Evolutionary conservation across 1,139 yeast species (phyloP), one percentile per base, ranked within the genome.

Genomic region (Yamadazyma mexicana): DNA sequence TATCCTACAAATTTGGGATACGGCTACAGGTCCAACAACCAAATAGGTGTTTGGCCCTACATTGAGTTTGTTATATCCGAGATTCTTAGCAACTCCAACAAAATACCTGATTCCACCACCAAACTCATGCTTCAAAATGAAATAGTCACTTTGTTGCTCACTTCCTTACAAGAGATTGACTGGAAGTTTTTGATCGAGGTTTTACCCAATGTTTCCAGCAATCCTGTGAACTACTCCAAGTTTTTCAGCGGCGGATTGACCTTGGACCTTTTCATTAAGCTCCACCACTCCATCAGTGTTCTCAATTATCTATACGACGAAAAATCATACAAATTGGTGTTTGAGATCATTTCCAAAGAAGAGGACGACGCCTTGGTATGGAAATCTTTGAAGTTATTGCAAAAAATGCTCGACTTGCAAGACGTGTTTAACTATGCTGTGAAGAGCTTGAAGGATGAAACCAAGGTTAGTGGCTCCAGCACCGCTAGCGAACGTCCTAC

Each of bases 11-110:
- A 76, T 40, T 59, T 88, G 22, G 96, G 96, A 0, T 59, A 59
- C 12, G 69, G 72, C 1, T 77, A 81, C 48, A 72, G 95, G 52
- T 45, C 51, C 22, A 59, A 61, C 37, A 77, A 61, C 40, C 59
- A 73, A 35, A 62, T 71, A 12, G 96, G 96, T 2, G 62, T 88
- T 9, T 81, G 91, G 80, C 91, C 95, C 3, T 91, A 89, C 51
- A 63, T 87, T 39, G 94, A 87, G 43, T 88, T 78, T 51, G 57
- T 88, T 18, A 58, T 86, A 30, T 62, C 73, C n/a, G 86, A 84
- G 32, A 78, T 88, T 1, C 78, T 91, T 49, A 76, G 73, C 14
- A 73, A 73, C 26, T 52, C 77, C 2, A 47, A 46, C 9, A 51
- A 51, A 16, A 52, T 71, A 35, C 34, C 48, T 9, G 52, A 55